Percentiles rank a stretch among this genome's conserved stretches.
phyloP scores from a whole-genome alignment of 768 basidiomycete genomes.

The Lactarius akahatsu region DNA sequence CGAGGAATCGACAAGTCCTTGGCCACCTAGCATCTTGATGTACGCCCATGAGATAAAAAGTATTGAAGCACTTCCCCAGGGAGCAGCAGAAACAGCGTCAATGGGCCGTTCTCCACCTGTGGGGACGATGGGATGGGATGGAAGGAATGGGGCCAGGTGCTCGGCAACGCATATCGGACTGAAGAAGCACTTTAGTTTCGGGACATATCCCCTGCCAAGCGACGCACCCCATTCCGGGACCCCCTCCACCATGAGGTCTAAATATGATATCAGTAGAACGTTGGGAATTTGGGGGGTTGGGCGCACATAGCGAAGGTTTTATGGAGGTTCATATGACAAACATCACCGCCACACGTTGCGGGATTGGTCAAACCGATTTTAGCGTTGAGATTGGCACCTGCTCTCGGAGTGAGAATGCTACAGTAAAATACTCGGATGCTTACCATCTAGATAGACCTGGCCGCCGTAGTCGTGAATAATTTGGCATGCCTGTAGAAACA shows the following conservation, averaged over 20 bases:
- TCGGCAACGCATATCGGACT: slow-evolving; percentile 92
- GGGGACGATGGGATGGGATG: slow-evolving; percentile 74
- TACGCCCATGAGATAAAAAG: slow-evolving; percentile 98
- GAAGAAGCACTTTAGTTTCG: slow-evolving; percentile 15
- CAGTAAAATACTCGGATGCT: background rate
- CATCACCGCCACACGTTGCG: slow-evolving; percentile 94
- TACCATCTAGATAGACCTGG: slow-evolving; percentile 95
- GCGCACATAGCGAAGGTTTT: slow-evolving; percentile 94
- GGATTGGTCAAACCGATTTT: slow-evolving; percentile 92
- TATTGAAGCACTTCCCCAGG: slow-evolving; percentile 93
- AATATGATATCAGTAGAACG: background rate
- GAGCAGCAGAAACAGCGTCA: slow-evolving; percentile 85
- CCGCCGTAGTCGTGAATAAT: slow-evolving; percentile 95
- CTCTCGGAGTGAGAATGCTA: slow-evolving; percentile 1
- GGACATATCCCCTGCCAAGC: background rate
- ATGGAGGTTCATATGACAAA: slow-evolving; percentile 97
- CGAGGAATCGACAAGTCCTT: slow-evolving; percentile 82
- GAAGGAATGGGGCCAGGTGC: slow-evolving; percentile 93
- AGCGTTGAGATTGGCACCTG: slow-evolving; percentile 89
- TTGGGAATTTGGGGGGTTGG: slow-evolving; percentile 1
- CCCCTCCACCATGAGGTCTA: slow-evolving; percentile 96
- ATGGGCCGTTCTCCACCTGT: slow-evolving; percentile 73
- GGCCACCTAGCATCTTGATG: slow-evolving; percentile 98
- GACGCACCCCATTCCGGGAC: slow-evolving; percentile 87
- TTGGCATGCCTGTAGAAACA: slow-evolving; percentile 66